phyloP scores from a whole-genome alignment of 352 stramenopile genomes.

The Globisporangium heterothallicum region DNA sequence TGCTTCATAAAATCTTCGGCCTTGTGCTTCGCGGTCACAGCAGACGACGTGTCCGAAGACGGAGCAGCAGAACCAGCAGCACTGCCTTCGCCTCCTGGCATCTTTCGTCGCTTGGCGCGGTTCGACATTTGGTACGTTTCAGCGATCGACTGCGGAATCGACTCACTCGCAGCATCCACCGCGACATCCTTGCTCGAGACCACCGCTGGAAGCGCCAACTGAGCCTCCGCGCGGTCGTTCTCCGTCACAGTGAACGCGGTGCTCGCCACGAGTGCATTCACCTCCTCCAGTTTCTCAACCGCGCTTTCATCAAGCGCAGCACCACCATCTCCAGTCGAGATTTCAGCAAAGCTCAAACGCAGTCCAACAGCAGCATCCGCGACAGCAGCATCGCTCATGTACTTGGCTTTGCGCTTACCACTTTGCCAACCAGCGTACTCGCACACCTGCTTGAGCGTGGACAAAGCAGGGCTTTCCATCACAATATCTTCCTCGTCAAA shows the following conservation, averaged over 20 bases:
- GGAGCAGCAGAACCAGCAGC: neutral
- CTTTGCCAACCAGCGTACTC: conserved; percentile 55
- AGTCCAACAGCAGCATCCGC: neutral
- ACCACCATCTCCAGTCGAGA: neutral
- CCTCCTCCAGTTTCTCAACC: conserved; percentile 31
- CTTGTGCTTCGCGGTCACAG: conserved; percentile 31
- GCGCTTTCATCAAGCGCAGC: conserved; percentile 11
- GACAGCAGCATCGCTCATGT: neutral
- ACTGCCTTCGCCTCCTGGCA: conserved; percentile 1
- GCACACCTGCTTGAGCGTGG: conserved; percentile 22
- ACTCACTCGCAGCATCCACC: conserved; percentile 11
- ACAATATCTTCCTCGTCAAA: conserved; percentile 24
- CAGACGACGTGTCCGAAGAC: conserved; percentile 20
- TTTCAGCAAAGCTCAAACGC: conserved; percentile 10
- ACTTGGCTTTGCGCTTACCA: conserved; percentile 49
- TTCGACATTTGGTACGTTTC: conserved; percentile 75
- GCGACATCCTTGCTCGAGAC: conserved; percentile 1
- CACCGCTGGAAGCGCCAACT: conserved; percentile 1
- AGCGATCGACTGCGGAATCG: conserved; percentile 59
- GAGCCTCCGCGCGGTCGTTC: conserved; percentile 20
- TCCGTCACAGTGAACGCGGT: conserved; percentile 56
- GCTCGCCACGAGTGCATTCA: conserved; percentile 52
- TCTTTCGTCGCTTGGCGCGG: conserved; percentile 61
- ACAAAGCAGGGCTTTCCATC: conserved; percentile 1
- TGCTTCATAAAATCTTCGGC: conserved; percentile 49